phyloP scores from a whole-genome alignment of 371 early-diverging fungal genomes.

The Mortierella sp. region DNA sequence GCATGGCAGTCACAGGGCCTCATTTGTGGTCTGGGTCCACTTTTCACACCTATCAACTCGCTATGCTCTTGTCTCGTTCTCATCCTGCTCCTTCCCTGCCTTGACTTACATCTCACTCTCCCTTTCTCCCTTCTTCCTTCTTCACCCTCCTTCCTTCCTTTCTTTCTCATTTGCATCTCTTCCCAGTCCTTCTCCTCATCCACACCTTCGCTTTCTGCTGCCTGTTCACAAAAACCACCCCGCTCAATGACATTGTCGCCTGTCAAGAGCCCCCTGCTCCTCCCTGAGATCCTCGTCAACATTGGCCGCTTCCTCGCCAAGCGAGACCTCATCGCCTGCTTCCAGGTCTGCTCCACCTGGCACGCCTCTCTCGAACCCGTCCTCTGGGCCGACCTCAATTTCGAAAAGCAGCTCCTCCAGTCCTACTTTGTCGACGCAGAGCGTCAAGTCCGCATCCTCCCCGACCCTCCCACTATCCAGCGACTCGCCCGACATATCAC shows the following conservation, averaged over 20 bases:
- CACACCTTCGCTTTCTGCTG: neutral
- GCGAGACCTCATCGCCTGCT: slow-evolving; percentile 14
- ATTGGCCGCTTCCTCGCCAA: slow-evolving; percentile 17
- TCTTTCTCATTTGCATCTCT: neutral
- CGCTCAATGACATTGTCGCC: slow-evolving; percentile 9
- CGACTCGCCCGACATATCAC: slow-evolving; percentile 12
- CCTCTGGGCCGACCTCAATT: slow-evolving; percentile 15
- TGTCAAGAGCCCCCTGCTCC: slow-evolving; percentile 5
- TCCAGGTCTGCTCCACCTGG: slow-evolving; percentile 12
- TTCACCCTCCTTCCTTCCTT: neutral
- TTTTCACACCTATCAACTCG: neutral
- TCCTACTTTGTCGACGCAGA: slow-evolving; percentile 15
- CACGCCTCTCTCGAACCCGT: slow-evolving; percentile 2
- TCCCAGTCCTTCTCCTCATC: neutral
- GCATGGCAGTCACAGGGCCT: neutral
- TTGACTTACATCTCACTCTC: neutral
- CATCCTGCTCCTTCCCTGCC: neutral
- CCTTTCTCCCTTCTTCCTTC: neutral
- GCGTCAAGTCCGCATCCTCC: slow-evolving; percentile 9
- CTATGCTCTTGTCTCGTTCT: neutral
- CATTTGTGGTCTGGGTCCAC: neutral
- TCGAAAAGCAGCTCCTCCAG: slow-evolving; percentile 8
- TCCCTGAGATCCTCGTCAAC: slow-evolving; percentile 9
- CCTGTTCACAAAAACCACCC: neutral
- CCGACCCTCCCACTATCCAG: slow-evolving; percentile 7